phyloP scores from a whole-genome alignment of 2,329 filamentous ascomycete species.

The Venturiaceae sp. region DNA sequence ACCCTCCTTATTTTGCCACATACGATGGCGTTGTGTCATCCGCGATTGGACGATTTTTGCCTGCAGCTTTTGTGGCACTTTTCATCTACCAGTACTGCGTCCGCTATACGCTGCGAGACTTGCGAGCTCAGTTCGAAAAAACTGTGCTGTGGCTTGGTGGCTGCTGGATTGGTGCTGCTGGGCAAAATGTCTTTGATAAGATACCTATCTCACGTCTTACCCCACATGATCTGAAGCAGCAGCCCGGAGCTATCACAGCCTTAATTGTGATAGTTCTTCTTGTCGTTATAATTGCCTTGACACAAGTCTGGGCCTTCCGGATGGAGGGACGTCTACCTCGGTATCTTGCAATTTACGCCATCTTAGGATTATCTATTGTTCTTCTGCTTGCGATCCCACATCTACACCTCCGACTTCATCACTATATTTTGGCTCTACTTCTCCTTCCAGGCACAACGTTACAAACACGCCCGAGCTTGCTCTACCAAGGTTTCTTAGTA shows the following conservation, averaged over 20 bases:
- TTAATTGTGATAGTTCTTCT: constrained; percentile 22
- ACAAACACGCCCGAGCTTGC: constrained; percentile 22
- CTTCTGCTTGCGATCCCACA: constrained; percentile 6
- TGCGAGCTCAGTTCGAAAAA: constrained; percentile 25
- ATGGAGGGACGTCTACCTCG: constrained; percentile 18
- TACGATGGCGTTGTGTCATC: constrained; percentile 22
- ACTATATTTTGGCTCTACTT: constrained; percentile 23
- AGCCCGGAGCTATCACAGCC: constrained; percentile 25
- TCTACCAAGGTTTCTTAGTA: constrained; percentile 25
- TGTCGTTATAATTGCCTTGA: constrained; percentile 17
- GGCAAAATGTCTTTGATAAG: constrained; percentile 22
- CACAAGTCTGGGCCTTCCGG: constrained; percentile 23
- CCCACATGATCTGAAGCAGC: constrained; percentile 24
- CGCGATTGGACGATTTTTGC: constrained; percentile 22
- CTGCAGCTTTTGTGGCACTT: constrained; percentile 20
- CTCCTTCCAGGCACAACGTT: constrained; percentile 24
- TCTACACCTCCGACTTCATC: constrained; percentile 10
- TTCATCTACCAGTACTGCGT: constrained; percentile 21
- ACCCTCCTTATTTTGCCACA: constrained; percentile 20
- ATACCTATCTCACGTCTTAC: constrained; percentile 26
- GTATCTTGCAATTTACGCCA: constrained; percentile 7
- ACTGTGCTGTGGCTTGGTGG: constrained; percentile 25
- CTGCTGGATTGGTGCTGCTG: constrained; percentile 24
- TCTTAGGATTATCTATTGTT: constrained; percentile 6
- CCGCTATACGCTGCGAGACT: constrained; percentile 17